phyloP scores from a whole-genome alignment of 495 filamentous ascomycete genomes.

The Penicillium longicatenatum region DNA sequence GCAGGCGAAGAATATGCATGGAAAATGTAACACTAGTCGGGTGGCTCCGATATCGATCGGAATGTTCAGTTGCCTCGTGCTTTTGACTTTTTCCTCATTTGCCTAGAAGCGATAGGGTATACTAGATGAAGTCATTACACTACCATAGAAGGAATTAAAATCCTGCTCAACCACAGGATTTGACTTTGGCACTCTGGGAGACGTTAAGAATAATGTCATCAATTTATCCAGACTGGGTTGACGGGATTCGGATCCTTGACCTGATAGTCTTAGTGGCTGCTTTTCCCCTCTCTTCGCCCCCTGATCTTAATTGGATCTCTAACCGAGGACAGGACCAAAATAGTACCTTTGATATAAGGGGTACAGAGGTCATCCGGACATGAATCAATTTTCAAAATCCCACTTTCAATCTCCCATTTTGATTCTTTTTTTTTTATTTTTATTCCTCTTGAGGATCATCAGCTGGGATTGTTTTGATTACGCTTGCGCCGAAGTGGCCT shows the following conservation, averaged over 20 bases:
- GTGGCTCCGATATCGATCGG: constrained; percentile 1
- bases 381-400: background rate
- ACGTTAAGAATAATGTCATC: too few species aligned
- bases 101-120: too few species aligned
- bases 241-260: constrained; percentile 26
- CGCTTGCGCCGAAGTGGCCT: constrained; percentile 11
- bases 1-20: constrained; percentile 50
- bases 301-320: background rate
- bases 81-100: constrained; percentile 2
- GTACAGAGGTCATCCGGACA: constrained; percentile 13
- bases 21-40: constrained; percentile 37
- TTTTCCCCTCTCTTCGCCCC: constrained; percentile 1
- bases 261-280: too few species aligned
- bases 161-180: too few species aligned
- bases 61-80: background rate
- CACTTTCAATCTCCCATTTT: too few species aligned
- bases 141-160: too few species aligned
- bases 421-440: background rate
- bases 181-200: background rate
- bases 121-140: too few species aligned
- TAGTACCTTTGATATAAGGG: background rate
- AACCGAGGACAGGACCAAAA: constrained; percentile 1
- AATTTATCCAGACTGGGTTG: background rate
- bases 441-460: constrained; percentile 7
- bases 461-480: constrained; percentile 13